Conservation (phyloP, 495 filamentous ascomycete species). For the Podospora tetraspora region DNA sequence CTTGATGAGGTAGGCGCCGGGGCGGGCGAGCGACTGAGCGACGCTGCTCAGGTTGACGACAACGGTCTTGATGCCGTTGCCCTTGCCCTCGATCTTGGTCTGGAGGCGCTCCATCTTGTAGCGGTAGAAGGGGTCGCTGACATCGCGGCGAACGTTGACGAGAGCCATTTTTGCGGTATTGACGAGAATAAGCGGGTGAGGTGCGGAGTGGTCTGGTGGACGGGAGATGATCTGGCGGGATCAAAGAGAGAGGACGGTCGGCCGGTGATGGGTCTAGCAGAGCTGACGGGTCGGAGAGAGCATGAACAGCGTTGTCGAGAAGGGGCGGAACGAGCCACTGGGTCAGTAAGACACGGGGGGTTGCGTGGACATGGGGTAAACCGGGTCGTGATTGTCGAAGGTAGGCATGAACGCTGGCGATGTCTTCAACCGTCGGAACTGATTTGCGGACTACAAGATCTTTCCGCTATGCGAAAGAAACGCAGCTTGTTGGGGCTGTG, state of each 20-base stretch:
- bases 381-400: constrained; percentile 39
- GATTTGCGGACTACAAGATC: constrained; percentile 78
- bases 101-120: constrained; percentile 99
- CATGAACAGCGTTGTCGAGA: constrained; percentile 18
- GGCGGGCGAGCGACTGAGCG: constrained; percentile 84
- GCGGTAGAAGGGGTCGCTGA: constrained; percentile 97
- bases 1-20: constrained; percentile 94
- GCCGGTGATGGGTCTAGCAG: constrained; percentile 12
- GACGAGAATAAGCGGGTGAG: constrained; percentile 22
- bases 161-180: constrained; percentile 52
- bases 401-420: constrained; percentile 49
- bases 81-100: constrained; percentile 99
- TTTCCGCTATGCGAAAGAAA: constrained; percentile 84
- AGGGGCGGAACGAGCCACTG: constrained; percentile 31
- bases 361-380: constrained; percentile 49
- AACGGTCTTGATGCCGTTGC: constrained; percentile 95
- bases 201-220: constrained; percentile 13
- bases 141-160: constrained; percentile 98
- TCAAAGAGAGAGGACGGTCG: constrained; percentile 3
- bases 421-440: constrained; percentile 76
- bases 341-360: constrained; percentile 43
- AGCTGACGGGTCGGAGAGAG: constrained; percentile 23
- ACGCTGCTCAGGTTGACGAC: constrained; percentile 97
- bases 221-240: constrained; percentile 2
- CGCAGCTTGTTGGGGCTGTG: constrained; percentile 90